Conservation (phyloP, 805 yeast genomes). For the Yarrowia hollandica region DNA sequence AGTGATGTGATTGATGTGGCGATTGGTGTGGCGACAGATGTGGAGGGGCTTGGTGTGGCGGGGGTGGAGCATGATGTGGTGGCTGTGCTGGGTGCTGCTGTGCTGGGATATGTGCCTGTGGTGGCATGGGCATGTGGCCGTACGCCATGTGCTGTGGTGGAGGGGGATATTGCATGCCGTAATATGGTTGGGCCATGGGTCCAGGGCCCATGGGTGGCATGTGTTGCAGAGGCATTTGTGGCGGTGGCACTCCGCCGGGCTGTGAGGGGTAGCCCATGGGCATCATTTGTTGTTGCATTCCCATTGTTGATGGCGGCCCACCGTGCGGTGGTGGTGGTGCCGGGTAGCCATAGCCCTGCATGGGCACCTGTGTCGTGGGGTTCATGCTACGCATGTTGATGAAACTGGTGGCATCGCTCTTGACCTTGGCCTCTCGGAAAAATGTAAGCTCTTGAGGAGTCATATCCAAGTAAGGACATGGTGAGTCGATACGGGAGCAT, state of each 20-base stretch:
- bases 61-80: too few relatives aligned
- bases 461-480: conserved; percentile 52
- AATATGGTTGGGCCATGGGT: neutral
- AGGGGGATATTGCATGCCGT: neutral
- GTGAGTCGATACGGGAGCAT: conserved; percentile 50
- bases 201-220: conserved; percentile 4
- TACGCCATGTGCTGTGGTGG: neutral
- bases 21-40: neutral
- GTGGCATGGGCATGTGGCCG: conserved; percentile 12
- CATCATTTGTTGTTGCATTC: conserved; percentile 12
- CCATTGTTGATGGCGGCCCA: neutral
- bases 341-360: conserved; percentile 12
- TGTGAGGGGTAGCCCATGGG: conserved; percentile 17
- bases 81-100: conserved; percentile 5
- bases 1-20: conserved; percentile 1
- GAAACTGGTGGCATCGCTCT: conserved; percentile 23
- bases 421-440: conserved; percentile 32
- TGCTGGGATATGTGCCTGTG: neutral
- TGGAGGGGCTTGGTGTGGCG: neutral
- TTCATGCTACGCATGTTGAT: conserved; percentile 24
- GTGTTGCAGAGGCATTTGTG: conserved; percentile 13
- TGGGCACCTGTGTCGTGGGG: conserved; percentile 18
- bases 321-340: neutral
- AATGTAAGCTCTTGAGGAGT: conserved; percentile 49
- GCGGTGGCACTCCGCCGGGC: conserved; percentile 9